Evolutionary conservation across 768 basidiomycete genomes (phyloP).

Genomic region (Coprinopsis cinerea): DNA sequence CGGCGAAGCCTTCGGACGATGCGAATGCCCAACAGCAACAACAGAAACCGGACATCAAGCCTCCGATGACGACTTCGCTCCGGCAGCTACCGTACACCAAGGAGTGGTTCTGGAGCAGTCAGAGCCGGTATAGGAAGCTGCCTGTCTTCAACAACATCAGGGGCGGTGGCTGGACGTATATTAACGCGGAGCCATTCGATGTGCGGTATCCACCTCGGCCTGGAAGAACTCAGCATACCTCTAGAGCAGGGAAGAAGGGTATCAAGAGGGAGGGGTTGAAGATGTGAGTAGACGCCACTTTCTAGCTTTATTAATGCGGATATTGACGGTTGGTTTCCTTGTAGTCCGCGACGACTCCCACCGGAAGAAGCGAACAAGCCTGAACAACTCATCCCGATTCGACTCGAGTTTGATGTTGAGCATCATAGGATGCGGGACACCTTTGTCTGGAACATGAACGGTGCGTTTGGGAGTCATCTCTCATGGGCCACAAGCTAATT

Average conservation of each 20-base stretch:
- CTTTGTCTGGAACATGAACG: slow-evolving; percentile 95
- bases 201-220: slow-evolving; percentile 39
- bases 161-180: slow-evolving; percentile 33
- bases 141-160: slow-evolving; percentile 25
- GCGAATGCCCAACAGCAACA: too few species aligned
- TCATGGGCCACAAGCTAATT: neutral
- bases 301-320: slow-evolving; percentile 11
- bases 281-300: slow-evolving; percentile 59
- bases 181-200: slow-evolving; percentile 43
- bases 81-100: slow-evolving; percentile 1
- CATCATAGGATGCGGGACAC: slow-evolving; percentile 92
- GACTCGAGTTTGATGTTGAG: slow-evolving; percentile 96
- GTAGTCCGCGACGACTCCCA: slow-evolving; percentile 56
- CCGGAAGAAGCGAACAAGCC: slow-evolving; percentile 51
- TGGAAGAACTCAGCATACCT: slow-evolving; percentile 21
- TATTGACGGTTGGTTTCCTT: slow-evolving; percentile 5
- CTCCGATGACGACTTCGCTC: neutral
- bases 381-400: slow-evolving; percentile 88
- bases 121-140: slow-evolving; percentile 16
- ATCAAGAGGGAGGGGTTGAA: slow-evolving; percentile 64
- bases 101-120: slow-evolving; percentile 12
- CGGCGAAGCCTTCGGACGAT: too few species aligned
- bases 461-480: slow-evolving; percentile 43
- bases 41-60: too few species aligned
- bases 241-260: slow-evolving; percentile 41